These are phyloP conservation scores for Gossypium thurberi DNA, from an alignment of 345 rosid species.

Conservation along the genomic window DNA sequence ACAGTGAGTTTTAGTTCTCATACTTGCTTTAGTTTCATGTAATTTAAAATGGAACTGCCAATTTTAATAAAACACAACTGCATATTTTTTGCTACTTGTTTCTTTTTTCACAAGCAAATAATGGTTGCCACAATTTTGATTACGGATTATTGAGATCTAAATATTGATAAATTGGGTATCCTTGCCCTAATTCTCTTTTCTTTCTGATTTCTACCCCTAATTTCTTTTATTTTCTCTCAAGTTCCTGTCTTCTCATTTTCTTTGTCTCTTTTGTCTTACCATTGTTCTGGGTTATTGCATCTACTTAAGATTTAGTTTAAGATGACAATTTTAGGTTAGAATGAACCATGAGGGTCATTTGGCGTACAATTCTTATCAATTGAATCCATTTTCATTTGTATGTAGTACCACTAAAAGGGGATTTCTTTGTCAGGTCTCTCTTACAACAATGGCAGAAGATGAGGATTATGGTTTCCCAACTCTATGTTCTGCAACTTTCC, in stretches of 20 bases:
- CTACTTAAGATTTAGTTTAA: background rate
- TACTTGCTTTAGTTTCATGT: constrained; percentile 1
- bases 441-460: constrained; percentile 31
- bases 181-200: background rate
- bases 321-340: background rate
- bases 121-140: background rate
- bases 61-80: background rate
- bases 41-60: background rate
- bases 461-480: constrained; percentile 48
- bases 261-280: background rate
- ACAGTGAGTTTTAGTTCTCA: background rate
- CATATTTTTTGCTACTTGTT: background rate
- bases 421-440: constrained; percentile 40
- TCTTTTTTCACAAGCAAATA: background rate
- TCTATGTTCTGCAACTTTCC: constrained; percentile 58
- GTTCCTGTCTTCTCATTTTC: background rate
- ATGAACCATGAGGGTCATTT: background rate
- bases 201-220: background rate
- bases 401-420: background rate
- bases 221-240: background rate
- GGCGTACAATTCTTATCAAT: background rate
- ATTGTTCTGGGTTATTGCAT: background rate
- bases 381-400: background rate
- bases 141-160: background rate
- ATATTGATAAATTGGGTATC: background rate